Evolutionary conservation across 805 yeast species (phyloP).

Genomic region (Cyberlindnera sargentensis): DNA sequence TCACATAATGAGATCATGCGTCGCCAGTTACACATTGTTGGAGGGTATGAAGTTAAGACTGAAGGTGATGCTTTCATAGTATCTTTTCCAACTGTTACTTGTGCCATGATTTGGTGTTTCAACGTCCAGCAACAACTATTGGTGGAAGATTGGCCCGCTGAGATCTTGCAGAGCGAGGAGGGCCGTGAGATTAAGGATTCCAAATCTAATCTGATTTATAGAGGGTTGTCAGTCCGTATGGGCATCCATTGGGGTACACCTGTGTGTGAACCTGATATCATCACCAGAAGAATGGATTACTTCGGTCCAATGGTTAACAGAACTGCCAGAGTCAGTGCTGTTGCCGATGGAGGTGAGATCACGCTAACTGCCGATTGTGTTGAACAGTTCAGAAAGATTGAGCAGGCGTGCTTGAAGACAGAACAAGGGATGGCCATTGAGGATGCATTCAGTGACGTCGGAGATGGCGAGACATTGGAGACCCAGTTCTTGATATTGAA

Average conservation of each 20-base stretch:
- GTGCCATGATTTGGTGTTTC: slow-evolving; percentile 92
- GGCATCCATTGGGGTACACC: slow-evolving; percentile 99
- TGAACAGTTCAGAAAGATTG: slow-evolving; percentile 57
- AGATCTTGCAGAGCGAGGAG: slow-evolving; percentile 75
- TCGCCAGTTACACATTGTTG: slow-evolving; percentile 81
- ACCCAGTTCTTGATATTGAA: slow-evolving; percentile 58
- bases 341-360: slow-evolving; percentile 98
- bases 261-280: slow-evolving; percentile 90
- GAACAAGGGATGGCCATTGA: slow-evolving; percentile 20
- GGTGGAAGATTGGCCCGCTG: slow-evolving; percentile 93
- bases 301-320: slow-evolving; percentile 98
- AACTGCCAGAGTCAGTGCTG: slow-evolving; percentile 86
- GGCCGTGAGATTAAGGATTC: slow-evolving; percentile 74
- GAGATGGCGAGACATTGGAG: slow-evolving; percentile 51
- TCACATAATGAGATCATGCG: slow-evolving; percentile 94
- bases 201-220: slow-evolving; percentile 51
- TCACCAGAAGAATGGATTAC: slow-evolving; percentile 96
- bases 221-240: slow-evolving; percentile 95
- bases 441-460: slow-evolving; percentile 37
- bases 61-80: slow-evolving; percentile 99
- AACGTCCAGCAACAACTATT: slow-evolving; percentile 81
- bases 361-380: slow-evolving; percentile 79
- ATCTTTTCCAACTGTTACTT: slow-evolving; percentile 85
- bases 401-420: slow-evolving; percentile 23
- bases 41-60: slow-evolving; percentile 97